Conservation (phyloP, 805 yeast species). For the Jamesozyma hellenica region DNA sequence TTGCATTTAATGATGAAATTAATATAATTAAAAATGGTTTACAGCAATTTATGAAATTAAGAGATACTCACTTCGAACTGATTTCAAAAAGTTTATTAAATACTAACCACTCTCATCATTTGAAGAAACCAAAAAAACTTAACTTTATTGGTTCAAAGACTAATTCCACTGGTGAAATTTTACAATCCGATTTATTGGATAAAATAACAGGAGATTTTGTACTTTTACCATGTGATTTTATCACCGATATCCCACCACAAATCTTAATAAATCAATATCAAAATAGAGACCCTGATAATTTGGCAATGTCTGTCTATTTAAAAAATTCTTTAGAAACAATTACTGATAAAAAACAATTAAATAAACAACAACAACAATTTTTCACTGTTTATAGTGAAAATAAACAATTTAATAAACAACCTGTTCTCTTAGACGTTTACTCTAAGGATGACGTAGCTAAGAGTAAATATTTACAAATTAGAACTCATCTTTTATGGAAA, state of each 20-base stretch:
- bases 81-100: constrained; percentile 16
- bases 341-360: constrained; percentile 56
- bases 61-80: constrained; percentile 29
- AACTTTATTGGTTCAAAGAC: constrained; percentile 37
- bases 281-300: constrained; percentile 52
- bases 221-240: constrained; percentile 87
- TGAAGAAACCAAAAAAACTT: constrained; percentile 30
- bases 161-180: constrained; percentile 52
- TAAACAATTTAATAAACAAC: constrained; percentile 29
- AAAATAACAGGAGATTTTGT: constrained; percentile 47
- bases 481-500: constrained; percentile 87
- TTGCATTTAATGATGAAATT: constrained; percentile 40
- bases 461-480: constrained; percentile 59
- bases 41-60: constrained; percentile 35
- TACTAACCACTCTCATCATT: constrained; percentile 21
- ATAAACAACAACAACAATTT: constrained; percentile 27
- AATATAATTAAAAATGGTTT: constrained; percentile 42
- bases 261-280: constrained; percentile 76
- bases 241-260: constrained; percentile 88
- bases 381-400: constrained; percentile 56
- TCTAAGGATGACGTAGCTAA: constrained; percentile 58
- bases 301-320: constrained; percentile 72
- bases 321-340: constrained; percentile 62
- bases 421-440: constrained; percentile 57
- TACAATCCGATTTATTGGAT: constrained; percentile 39